Conservation (phyloP, 192 early-diverging fungal species). For the Dissophora globulifera region DNA sequence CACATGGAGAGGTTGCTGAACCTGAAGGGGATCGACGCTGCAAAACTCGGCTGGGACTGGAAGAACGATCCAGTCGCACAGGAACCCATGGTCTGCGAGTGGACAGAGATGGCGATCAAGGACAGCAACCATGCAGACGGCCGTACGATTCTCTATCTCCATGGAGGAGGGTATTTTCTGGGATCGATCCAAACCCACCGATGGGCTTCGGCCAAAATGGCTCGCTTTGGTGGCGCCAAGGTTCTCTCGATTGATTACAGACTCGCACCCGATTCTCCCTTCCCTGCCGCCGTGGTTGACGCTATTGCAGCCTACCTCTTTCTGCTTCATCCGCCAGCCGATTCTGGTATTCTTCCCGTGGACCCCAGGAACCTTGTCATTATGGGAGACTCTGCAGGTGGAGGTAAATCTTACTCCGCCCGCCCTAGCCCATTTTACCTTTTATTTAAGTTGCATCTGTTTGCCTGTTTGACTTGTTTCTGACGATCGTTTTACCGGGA, state of each 20-base stretch:
- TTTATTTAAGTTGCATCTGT: slow-evolving; percentile 53
- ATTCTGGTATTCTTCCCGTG: slow-evolving; percentile 56
- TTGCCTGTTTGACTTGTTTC: slow-evolving; percentile 51
- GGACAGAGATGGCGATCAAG: slow-evolving; percentile 43
- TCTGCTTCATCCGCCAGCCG: slow-evolving; percentile 63
- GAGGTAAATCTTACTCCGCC: slow-evolving; percentile 54
- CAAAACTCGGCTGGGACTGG: slow-evolving; percentile 60
- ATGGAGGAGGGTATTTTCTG: slow-evolving; percentile 77
- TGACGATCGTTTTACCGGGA: neutral
- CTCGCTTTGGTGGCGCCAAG: slow-evolving; percentile 58
- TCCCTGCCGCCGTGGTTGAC: slow-evolving; percentile 87
- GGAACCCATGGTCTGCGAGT: slow-evolving; percentile 49
- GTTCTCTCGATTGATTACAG: slow-evolving; percentile 78
- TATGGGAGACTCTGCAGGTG: slow-evolving; percentile 78
- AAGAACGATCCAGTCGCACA: slow-evolving; percentile 28
- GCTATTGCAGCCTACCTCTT: slow-evolving; percentile 78
- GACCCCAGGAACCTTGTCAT: slow-evolving; percentile 68
- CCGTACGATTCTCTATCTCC: slow-evolving; percentile 75
- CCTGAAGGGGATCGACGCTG: slow-evolving; percentile 35
- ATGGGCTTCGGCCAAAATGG: slow-evolving; percentile 52
- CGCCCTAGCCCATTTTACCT: neutral
- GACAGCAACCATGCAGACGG: slow-evolving; percentile 43
- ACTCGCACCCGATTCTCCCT: slow-evolving; percentile 81
- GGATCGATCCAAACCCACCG: slow-evolving; percentile 55
- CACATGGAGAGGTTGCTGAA: slow-evolving; percentile 41